Evolutionary conservation across 805 yeast species (phyloP).

Genomic region (Saccharomycopsis fermentans): DNA sequence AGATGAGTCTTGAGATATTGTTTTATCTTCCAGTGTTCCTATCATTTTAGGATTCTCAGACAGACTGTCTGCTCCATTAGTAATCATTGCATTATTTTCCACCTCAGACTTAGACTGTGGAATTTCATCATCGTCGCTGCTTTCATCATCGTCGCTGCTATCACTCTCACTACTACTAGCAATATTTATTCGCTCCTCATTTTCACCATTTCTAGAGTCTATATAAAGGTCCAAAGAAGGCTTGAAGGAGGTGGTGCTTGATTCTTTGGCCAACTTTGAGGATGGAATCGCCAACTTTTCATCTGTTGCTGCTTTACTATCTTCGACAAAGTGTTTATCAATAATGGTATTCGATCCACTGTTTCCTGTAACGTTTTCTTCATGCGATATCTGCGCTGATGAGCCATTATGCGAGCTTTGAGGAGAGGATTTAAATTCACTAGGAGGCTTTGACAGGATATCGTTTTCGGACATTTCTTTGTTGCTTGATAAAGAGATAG

Average conservation of each 20-base stretch:
- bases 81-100: not conserved
- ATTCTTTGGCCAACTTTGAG: not conserved
- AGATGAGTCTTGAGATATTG: too few species aligned
- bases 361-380: too few species aligned
- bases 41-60: too few species aligned
- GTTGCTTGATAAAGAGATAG: too few species aligned
- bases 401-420: not conserved
- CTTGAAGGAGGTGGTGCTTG: not conserved
- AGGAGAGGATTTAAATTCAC: not conserved
- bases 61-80: too few species aligned
- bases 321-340: too few species aligned
- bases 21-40: too few species aligned
- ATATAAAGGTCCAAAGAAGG: not conserved
- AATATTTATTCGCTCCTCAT: not conserved
- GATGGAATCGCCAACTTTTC: not conserved
- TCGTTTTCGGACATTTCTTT: too few species aligned
- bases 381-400: not conserved
- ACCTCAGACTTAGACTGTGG: not conserved
- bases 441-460: not conserved
- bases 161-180: constrained; percentile 1
- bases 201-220: not conserved
- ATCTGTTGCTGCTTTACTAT: not conserved
- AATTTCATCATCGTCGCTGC: not conserved
- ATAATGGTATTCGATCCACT: too few species aligned
- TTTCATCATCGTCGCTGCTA: not conserved